Evolutionary conservation across 192 early-diverging fungal genomes (phyloP).

Genomic region (Backusella liffmaniae): DNA sequence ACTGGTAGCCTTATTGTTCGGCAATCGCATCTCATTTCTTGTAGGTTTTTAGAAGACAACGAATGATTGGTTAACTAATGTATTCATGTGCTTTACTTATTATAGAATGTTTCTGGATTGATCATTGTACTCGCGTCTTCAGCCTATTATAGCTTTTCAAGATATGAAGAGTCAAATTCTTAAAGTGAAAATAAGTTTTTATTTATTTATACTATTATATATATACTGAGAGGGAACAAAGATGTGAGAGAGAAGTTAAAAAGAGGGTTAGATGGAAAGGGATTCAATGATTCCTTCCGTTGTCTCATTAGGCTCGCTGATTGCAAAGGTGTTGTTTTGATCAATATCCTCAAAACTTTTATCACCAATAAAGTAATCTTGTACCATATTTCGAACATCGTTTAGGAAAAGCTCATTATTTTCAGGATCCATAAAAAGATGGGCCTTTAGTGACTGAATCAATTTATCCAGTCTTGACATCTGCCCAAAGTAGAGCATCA

Average conservation of each 20-base stretch:
- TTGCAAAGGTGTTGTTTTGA: neutral
- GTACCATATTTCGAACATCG: conserved; percentile 41
- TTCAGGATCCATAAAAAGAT: conserved; percentile 40
- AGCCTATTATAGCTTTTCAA: conserved; percentile 37
- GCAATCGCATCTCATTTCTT: conserved; percentile 54
- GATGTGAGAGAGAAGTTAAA: neutral
- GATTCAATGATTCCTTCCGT: neutral
- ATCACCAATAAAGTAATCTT: conserved; percentile 26
- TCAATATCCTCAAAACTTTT: neutral
- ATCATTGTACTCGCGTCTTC: conserved; percentile 45
- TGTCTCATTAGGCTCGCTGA: no score
- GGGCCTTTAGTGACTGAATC: conserved; percentile 49
- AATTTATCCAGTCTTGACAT: conserved; percentile 64
- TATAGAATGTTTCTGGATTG: conserved; percentile 47
- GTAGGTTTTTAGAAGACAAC: conserved; percentile 28
- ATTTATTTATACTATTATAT: neutral
- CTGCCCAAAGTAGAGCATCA: conserved; percentile 47
- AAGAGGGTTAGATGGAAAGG: neutral
- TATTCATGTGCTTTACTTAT: neutral
- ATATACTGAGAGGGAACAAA: neutral
- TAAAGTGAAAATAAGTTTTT: neutral
- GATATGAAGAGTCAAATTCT: neutral
- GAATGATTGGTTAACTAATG: neutral
- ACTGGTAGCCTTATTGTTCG: conserved; percentile 50
- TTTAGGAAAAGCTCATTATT: conserved; percentile 36